phyloP scores from a whole-genome alignment of 441 rosid species.

The Kokia cookei region DNA sequence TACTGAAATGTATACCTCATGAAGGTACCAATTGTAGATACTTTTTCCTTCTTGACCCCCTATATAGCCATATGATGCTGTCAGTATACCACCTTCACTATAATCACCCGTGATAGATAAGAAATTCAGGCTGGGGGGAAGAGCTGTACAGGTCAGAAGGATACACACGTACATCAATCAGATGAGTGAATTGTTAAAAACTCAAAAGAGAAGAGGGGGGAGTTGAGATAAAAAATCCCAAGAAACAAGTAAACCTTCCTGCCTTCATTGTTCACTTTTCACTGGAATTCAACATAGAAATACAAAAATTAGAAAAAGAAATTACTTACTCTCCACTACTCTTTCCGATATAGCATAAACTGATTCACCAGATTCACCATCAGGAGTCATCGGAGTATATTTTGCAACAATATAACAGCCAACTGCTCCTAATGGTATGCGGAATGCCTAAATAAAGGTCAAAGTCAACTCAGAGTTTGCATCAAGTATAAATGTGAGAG shows the following conservation, averaged over 20 bases:
- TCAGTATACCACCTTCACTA: slow-evolving; percentile 74
- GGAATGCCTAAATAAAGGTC: slow-evolving; percentile 62
- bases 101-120: slow-evolving; percentile 91
- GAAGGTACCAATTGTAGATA: slow-evolving; percentile 81
- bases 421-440: slow-evolving; percentile 96
- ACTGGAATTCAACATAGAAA: neutral
- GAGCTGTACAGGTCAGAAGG: slow-evolving; percentile 45
- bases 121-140: slow-evolving; percentile 97
- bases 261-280: neutral
- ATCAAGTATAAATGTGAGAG: slow-evolving; percentile 1
- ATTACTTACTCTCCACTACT: slow-evolving; percentile 75
- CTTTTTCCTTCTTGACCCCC: slow-evolving; percentile 99
- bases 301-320: neutral
- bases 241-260: neutral
- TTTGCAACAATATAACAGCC: slow-evolving; percentile 78
- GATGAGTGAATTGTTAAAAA: neutral
- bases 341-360: slow-evolving; percentile 71
- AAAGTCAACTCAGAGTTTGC: slow-evolving; percentile 23
- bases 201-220: neutral
- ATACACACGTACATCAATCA: slow-evolving; percentile 3
- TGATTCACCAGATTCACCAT: slow-evolving; percentile 91
- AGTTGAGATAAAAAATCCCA: neutral
- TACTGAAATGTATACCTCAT: slow-evolving; percentile 58
- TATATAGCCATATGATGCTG: slow-evolving; percentile 95
- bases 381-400: slow-evolving; percentile 85